Conservation (phyloP, 805 yeast species). For the Debaryomyces prosopidis region DNA sequence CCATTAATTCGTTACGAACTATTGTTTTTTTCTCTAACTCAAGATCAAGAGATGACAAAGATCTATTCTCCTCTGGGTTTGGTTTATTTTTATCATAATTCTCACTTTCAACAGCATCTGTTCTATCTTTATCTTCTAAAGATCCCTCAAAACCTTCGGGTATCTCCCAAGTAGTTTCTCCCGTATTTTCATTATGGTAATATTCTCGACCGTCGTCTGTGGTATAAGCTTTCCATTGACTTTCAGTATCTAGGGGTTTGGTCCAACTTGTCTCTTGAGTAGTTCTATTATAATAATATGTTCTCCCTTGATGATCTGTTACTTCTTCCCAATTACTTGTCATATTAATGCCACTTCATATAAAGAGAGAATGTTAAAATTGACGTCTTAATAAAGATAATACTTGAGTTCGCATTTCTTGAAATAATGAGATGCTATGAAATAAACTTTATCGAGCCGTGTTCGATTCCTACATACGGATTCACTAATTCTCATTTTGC, state of each 20-base stretch:
- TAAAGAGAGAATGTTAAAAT: no score
- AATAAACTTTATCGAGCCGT: no score
- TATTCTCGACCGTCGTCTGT: conserved; percentile 62
- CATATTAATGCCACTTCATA: not conserved
- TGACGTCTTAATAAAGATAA: no score
- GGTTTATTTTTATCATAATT: not conserved
- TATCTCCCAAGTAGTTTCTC: conserved; percentile 78
- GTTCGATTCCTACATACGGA: no score
- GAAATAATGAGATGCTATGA: no score
- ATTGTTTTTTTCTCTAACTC: conserved; percentile 22
- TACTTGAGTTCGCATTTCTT: no score
- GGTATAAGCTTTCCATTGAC: conserved; percentile 46
- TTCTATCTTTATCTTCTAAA: conserved; percentile 6
- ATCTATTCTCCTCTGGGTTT: not conserved
- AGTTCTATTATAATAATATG: conserved; percentile 66
- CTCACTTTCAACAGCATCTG: conserved; percentile 2
- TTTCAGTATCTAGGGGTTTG: conserved; percentile 57
- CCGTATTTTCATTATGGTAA: conserved; percentile 65
- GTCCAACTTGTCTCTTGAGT: conserved; percentile 82
- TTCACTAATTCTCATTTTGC: not conserved
- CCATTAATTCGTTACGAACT: conserved; percentile 21
- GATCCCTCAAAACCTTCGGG: conserved; percentile 49
- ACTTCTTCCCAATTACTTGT: conserved; percentile 61
- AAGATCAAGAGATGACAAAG: conserved; percentile 13
- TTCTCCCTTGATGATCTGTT: conserved; percentile 62